Base-by-base conservation (phyloP, 495 filamentous ascomycete genomes). In the Aspergillus homomorphus region DNA sequence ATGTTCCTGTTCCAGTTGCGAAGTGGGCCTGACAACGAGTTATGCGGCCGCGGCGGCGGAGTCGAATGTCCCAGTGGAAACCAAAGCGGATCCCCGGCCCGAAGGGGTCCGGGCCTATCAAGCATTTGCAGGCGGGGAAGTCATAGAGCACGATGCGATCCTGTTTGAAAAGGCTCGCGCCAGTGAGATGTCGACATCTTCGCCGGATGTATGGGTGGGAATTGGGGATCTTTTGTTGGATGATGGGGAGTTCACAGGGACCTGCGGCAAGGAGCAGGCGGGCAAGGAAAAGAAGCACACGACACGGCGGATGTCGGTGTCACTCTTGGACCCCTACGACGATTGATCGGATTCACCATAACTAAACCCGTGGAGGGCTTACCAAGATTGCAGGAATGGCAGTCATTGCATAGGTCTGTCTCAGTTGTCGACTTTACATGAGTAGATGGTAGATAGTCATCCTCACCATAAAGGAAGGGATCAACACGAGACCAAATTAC, bases 71-170 rank as follows among this genome's bases (percentile, higher is more conserved):
- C 21, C 24, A 23, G 24, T 28, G 48, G 48, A 30, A 51, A 5
- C 33, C 2, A 3, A 18, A 19, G 21, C 16, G 15, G 18, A 30
- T 51, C 10, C 23, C 48, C 28, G 28, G 9, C 23, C 24, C 15
- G 54, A 45, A 42, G 53, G 42, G 14, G 28, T 65, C 9, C 14
- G 50, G 14, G 33, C 18, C 6, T 73, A 66, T 48, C 62, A 66
- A 24, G 64, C 54, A 1, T 69, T 63, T 50, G 67, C 66, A 7
- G 66, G 62, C 18, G 70, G 65, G 5, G 67, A 67, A 5, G 56
- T 54, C 6, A 62, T 63, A 50, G 56, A 66, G 18, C 64, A 65
- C 15, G 70, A 73, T 56, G 60, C 45, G n/a, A 15, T 59, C 3
- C 30, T 73, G 1, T 24, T 38, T 3, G 52, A 53, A 15, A 59